Evolutionary conservation across 768 basidiomycete genomes (phyloP).

Genomic region (Imleria badia): DNA sequence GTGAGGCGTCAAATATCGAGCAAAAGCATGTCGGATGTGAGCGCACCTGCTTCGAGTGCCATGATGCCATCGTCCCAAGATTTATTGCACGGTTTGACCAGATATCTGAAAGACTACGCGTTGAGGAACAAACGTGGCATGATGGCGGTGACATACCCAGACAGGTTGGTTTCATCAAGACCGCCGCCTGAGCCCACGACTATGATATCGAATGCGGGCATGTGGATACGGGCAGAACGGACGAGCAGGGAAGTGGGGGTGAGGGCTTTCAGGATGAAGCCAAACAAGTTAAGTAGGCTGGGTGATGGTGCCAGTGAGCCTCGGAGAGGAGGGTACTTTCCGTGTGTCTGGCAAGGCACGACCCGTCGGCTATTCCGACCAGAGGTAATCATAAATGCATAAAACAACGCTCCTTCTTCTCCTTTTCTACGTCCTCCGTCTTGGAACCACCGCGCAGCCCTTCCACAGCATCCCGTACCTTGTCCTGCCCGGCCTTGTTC

Average conservation of each 20-base stretch:
- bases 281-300: neutral
- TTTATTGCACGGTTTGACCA: conserved; percentile 67
- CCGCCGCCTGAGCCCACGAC: conserved; percentile 88
- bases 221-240: too few relatives aligned
- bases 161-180: conserved; percentile 85
- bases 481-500: conserved; percentile 2
- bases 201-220: conserved; percentile 66
- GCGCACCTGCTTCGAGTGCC: conserved; percentile 82
- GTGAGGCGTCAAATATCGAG: too few relatives aligned
- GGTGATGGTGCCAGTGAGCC: neutral
- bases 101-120: conserved; percentile 56
- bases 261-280: neutral
- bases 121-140: conserved; percentile 1
- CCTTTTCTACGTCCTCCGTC: neutral
- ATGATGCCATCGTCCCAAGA: conserved; percentile 82
- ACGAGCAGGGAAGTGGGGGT: neutral
- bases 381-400: neutral
- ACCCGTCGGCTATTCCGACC: conserved; percentile 20
- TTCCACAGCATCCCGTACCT: conserved; percentile 14
- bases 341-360: conserved; percentile 18
- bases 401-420: neutral
- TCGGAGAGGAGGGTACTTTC: neutral
- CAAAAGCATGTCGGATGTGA: neutral
- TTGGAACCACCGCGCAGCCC: neutral
- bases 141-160: conserved; percentile 54